Evolutionary conservation across 805 yeast genomes (phyloP).

Genomic region (Candida silvicultrix): DNA sequence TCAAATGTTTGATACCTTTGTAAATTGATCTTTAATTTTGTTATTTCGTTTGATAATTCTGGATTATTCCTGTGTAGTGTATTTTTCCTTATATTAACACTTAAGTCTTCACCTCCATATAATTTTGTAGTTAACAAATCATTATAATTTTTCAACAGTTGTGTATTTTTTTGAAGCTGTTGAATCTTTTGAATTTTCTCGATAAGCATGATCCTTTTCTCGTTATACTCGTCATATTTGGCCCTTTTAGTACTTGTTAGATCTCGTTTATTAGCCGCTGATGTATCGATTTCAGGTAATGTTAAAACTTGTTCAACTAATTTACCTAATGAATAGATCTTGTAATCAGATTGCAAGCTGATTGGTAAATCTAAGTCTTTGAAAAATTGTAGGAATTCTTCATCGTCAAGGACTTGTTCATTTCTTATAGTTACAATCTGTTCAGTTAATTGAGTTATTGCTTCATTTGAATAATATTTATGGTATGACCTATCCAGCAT

Average conservation of each 20-base stretch:
- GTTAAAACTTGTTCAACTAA: conserved; percentile 10
- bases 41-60: conserved; percentile 12
- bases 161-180: conserved; percentile 4
- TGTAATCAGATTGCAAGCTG: conserved; percentile 10
- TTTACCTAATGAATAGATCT: conserved; percentile 13
- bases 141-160: conserved; percentile 4
- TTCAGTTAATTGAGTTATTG: conserved; percentile 14
- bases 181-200: conserved; percentile 6
- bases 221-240: conserved; percentile 6
- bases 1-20: conserved; percentile 16
- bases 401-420: conserved; percentile 2
- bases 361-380: conserved; percentile 10
- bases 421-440: conserved; percentile 15
- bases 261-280: not conserved
- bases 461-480: conserved; percentile 14
- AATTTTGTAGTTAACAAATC: conserved; percentile 10
- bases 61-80: conserved; percentile 9
- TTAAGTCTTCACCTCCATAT: conserved; percentile 10
- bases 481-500: conserved; percentile 5
- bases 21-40: conserved; percentile 11
- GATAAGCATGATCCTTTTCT: conserved; percentile 3
- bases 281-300: conserved; percentile 11
- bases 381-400: conserved; percentile 3
- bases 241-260: not conserved
- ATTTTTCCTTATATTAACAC: conserved; percentile 8